Conservation (phyloP, 495 filamentous ascomycete genomes). For the Aspergillus affinis region DNA sequence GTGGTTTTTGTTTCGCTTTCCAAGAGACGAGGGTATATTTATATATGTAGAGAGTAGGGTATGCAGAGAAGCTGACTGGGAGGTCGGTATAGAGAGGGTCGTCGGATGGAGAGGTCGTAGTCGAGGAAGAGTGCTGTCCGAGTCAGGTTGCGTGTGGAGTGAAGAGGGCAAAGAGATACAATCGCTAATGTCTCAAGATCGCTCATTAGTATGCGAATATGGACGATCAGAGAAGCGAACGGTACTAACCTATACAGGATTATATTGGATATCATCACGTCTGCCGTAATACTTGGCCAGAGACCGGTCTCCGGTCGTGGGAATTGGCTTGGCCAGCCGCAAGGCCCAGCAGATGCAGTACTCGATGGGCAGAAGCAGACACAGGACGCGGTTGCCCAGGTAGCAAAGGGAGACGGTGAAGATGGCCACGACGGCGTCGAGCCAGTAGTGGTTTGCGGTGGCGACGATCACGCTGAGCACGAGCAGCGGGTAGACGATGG, state of each 20-base stretch:
- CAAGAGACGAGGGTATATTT: no score
- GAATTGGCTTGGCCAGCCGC: conserved; percentile 57
- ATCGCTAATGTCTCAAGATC: no score
- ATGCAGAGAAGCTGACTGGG: no score
- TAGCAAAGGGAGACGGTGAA: conserved; percentile 52
- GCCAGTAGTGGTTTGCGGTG: conserved; percentile 66
- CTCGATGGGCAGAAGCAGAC: conserved; percentile 56
- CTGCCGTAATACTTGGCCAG: neutral
- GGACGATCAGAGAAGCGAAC: neutral
- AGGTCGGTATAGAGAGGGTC: no score
- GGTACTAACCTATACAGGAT: neutral
- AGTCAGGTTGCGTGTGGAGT: neutral
- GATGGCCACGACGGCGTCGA: conserved; percentile 58
- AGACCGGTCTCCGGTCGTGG: conserved; percentile 49
- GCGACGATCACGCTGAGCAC: conserved; percentile 63
- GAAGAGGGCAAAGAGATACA: neutral
- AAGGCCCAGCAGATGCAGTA: conserved; percentile 54
- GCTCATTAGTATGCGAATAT: neutral
- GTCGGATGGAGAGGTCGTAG: no score
- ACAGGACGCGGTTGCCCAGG: conserved; percentile 51
- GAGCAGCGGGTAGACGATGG: conserved; percentile 54
- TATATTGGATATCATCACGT: neutral
- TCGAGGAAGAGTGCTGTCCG: no score
- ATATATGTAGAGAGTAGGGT: no score
- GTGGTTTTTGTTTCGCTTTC: no score